Evolutionary conservation across 495 filamentous ascomycete species (phyloP).

Genomic region (Penicillium antarcticum): DNA sequence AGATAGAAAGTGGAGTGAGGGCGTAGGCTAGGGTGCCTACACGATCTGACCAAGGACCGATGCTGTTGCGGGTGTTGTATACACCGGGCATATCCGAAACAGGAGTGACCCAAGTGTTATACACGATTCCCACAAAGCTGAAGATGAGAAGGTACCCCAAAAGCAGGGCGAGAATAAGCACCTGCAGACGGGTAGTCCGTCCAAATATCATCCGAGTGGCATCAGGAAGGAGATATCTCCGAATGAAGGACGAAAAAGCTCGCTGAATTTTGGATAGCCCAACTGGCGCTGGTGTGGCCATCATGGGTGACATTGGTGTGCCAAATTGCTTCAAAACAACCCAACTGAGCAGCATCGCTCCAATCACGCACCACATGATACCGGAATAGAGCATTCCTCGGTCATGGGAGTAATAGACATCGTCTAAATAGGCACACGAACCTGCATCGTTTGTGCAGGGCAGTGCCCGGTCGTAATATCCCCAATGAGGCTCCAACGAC

Average conservation of each 20-base stretch:
- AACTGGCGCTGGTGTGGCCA: not conserved
- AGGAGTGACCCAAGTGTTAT: slow-evolving; percentile 59
- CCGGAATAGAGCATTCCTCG: slow-evolving; percentile 57
- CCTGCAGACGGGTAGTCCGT: slow-evolving; percentile 39
- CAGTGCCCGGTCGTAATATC: slow-evolving; percentile 52
- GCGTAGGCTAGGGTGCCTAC: slow-evolving; percentile 64
- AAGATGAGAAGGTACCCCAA: slow-evolving; percentile 56
- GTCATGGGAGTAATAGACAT: slow-evolving; percentile 58
- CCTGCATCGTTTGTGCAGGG: slow-evolving; percentile 59
- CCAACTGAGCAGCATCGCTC: slow-evolving; percentile 49
- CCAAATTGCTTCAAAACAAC: slow-evolving; percentile 15
- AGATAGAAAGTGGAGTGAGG: slow-evolving; percentile 59
- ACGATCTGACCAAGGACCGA: slow-evolving; percentile 61
- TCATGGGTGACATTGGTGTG: slow-evolving; percentile 1
- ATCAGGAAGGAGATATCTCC: slow-evolving; percentile 39
- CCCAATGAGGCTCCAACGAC: slow-evolving; percentile 54
- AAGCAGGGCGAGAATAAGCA: slow-evolving; percentile 49
- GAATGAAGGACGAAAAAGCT: slow-evolving; percentile 13
- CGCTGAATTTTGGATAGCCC: slow-evolving; percentile 9
- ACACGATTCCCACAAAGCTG: slow-evolving; percentile 58
- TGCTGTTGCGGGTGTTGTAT: slow-evolving; percentile 53
- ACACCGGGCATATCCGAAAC: slow-evolving; percentile 42
- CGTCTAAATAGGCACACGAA: slow-evolving; percentile 62
- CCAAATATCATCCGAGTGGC: slow-evolving; percentile 31
- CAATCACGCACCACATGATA: slow-evolving; percentile 58